Percentiles rank a stretch among this genome's conserved stretches.
Evolutionary conservation across 331 rosid genomes (phyloP).

Genomic region (Telfairia occidentalis): DNA sequence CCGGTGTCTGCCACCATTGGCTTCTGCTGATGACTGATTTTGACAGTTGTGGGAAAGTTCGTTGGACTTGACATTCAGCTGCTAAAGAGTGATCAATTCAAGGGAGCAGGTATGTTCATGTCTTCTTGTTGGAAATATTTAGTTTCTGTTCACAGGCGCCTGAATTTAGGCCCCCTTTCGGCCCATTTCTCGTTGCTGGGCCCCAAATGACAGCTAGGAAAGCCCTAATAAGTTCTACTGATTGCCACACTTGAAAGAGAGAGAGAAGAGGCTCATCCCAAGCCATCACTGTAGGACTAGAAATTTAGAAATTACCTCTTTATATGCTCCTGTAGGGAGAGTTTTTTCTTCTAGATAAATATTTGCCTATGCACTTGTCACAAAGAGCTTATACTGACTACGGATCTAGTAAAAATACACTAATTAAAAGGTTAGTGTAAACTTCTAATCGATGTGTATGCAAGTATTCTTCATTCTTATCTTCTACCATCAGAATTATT

Average conservation of each 20-base stretch:
- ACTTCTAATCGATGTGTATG: too few species aligned
- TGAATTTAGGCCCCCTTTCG: neutral
- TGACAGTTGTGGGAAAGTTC: conserved; percentile 12
- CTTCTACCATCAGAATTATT: neutral
- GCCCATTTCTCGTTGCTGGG: neutral
- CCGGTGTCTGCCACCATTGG: conserved; percentile 7
- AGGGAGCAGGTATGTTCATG: conserved; percentile 12
- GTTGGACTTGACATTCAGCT: conserved; percentile 6
- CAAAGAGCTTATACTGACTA: neutral
- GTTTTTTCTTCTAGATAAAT: neutral
- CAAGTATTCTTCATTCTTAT: neutral
- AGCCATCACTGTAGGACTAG: neutral
- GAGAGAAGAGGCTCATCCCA: neutral
- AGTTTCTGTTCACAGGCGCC: neutral
- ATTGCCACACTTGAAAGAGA: neutral
- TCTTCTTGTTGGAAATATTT: conserved; percentile 2
- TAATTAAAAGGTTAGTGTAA: too few species aligned
- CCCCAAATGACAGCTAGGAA: conserved; percentile 18
- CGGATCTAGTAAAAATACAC: too few species aligned
- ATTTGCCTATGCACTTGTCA: neutral
- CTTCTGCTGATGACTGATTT: conserved; percentile 7
- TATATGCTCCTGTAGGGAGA: neutral
- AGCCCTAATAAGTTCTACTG: conserved; percentile 13
- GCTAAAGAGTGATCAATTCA: neutral
- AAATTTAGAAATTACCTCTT: neutral